phyloP scores from a whole-genome alignment of 2,329 filamentous ascomycete genomes.

The Plenodomus biglobosus region DNA sequence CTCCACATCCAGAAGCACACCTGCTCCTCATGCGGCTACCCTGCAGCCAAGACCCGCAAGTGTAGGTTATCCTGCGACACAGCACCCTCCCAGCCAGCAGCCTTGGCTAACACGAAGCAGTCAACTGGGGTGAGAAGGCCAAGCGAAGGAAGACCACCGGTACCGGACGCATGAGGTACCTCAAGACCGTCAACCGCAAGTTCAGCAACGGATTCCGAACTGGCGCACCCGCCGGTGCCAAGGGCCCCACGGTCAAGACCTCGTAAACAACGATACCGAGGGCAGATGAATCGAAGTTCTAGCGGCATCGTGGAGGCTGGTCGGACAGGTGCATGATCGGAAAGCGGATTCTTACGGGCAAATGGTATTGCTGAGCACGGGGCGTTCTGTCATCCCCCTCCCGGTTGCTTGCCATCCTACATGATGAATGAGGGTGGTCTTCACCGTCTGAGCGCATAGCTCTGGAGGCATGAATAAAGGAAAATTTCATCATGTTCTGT shows the following conservation, averaged over 20 bases:
- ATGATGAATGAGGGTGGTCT: constrained; percentile 35
- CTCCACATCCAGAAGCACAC: constrained; percentile 99
- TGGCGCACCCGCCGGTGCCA: constrained; percentile 81
- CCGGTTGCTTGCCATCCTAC: constrained; percentile 36
- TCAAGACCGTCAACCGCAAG: constrained; percentile 87
- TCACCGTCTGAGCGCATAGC: constrained; percentile 31
- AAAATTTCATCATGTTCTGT: constrained; percentile 46
- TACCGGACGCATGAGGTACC: constrained; percentile 91
- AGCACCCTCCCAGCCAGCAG: constrained; percentile 7
- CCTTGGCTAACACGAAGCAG: constrained; percentile 54
- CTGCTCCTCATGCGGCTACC: constrained; percentile 95
- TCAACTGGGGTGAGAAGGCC: constrained; percentile 99
- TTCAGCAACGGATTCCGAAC: constrained; percentile 98
- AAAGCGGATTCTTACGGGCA: constrained; percentile 37
- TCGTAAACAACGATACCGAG: constrained; percentile 16
- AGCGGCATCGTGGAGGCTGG: constrained; percentile 30
- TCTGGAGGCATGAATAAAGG: constrained; percentile 41
- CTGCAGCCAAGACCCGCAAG: constrained; percentile 94
- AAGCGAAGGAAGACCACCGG: constrained; percentile 99
- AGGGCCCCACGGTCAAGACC: constrained; percentile 56
- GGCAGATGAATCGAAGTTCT: constrained; percentile 18
- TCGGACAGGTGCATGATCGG: constrained; percentile 34
- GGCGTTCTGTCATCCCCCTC: constrained; percentile 42
- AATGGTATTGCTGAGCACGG: constrained; percentile 44
- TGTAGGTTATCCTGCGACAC: constrained; percentile 68